Evolutionary conservation across 2,329 filamentous ascomycete species (phyloP).

Genomic region (Fusarium humuli): DNA sequence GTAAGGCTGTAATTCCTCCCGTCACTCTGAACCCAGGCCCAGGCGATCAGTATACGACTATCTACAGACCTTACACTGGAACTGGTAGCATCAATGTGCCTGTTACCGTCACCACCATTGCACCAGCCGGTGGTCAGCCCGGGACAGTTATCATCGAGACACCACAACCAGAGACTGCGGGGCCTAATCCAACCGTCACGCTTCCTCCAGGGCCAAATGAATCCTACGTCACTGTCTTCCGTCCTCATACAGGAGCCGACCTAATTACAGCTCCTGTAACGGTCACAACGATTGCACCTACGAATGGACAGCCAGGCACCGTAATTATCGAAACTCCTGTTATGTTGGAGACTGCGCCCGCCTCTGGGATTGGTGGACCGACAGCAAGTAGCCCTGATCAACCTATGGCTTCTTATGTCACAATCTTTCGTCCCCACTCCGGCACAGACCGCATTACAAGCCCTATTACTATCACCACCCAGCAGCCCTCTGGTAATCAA

Average conservation of each 20-base stretch:
- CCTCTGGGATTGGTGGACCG: background rate
- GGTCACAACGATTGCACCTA: slow-evolving; percentile 17
- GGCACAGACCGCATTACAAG: slow-evolving; percentile 20
- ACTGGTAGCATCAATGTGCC: slow-evolving; percentile 17
- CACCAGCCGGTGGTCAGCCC: slow-evolving; percentile 10
- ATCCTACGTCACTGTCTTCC: slow-evolving; percentile 28
- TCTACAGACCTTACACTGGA: slow-evolving; percentile 27
- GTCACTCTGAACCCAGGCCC: slow-evolving; percentile 17
- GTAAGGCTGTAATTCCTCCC: slow-evolving; percentile 13
- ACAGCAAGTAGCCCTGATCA: background rate
- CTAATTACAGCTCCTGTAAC: slow-evolving; percentile 18
- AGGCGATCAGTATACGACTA: slow-evolving; percentile 17
- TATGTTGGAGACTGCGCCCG: background rate
- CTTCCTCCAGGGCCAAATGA: slow-evolving; percentile 18
- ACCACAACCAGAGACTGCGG: slow-evolving; percentile 1
- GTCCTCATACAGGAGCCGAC: slow-evolving; percentile 17
- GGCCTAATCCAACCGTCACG: slow-evolving; percentile 22
- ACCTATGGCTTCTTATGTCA: slow-evolving; percentile 19
- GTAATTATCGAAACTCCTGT: slow-evolving; percentile 28
- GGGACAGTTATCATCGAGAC: slow-evolving; percentile 32
- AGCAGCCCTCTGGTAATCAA: slow-evolving; percentile 15
- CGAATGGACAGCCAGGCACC: slow-evolving; percentile 18
- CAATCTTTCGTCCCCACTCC: slow-evolving; percentile 26
- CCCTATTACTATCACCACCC: slow-evolving; percentile 17
- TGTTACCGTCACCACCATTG: slow-evolving; percentile 21